These are phyloP conservation scores for Knufia fluminis DNA, from an alignment of 2,329 filamentous ascomycete species.

Conservation along the genomic window DNA sequence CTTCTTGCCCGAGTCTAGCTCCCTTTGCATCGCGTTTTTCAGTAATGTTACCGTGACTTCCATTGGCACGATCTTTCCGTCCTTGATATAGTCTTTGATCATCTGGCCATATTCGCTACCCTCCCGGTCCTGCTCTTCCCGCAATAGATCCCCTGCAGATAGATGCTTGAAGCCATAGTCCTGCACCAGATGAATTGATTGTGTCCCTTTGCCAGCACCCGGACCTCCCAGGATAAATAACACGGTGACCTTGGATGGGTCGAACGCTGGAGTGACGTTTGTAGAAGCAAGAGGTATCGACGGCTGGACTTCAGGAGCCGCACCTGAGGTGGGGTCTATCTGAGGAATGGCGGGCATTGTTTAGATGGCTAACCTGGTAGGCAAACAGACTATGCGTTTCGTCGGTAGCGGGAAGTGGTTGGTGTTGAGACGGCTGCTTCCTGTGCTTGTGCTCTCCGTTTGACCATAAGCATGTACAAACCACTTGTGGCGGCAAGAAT, in stretches of 20 bases:
- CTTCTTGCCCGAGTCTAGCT: slow-evolving; percentile 42
- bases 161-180: slow-evolving; percentile 90
- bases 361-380: no score
- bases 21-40: slow-evolving; percentile 80
- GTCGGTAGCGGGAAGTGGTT: slow-evolving; percentile 9
- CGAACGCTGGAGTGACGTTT: slow-evolving; percentile 62
- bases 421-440: slow-evolving; percentile 2
- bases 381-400: no score
- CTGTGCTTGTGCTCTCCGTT: slow-evolving; percentile 25
- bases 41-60: slow-evolving; percentile 90
- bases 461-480: slow-evolving; percentile 44
- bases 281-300: slow-evolving; percentile 40
- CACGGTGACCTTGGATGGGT: slow-evolving; percentile 69
- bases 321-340: slow-evolving; percentile 15
- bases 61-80: slow-evolving; percentile 97
- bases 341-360: slow-evolving; percentile 17
- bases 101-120: slow-evolving; percentile 84
- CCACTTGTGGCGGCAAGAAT: slow-evolving; percentile 41
- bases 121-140: slow-evolving; percentile 80
- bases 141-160: slow-evolving; percentile 83
- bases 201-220: slow-evolving; percentile 91
- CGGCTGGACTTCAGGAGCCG: slow-evolving; percentile 25
- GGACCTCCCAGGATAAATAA: slow-evolving; percentile 94
- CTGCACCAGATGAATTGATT: slow-evolving; percentile 78
- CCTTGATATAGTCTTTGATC: slow-evolving; percentile 87